Conservation (phyloP, 495 filamentous ascomycete species). For the Penicillium subrubescens region DNA sequence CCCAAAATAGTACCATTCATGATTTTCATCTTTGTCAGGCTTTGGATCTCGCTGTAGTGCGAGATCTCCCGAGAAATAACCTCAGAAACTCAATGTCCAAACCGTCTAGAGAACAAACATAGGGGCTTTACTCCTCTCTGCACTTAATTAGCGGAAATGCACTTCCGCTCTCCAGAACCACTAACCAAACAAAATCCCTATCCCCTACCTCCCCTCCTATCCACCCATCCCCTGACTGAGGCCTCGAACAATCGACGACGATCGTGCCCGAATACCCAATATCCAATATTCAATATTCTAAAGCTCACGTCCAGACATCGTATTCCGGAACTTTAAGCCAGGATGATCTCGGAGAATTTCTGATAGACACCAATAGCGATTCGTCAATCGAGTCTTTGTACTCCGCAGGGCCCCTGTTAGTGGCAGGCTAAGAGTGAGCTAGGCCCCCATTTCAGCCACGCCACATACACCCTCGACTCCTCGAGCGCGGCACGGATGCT, state of each 20-base stretch:
- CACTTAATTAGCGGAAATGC: not conserved
- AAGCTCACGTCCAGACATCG: not conserved
- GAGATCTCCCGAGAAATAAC: not conserved
- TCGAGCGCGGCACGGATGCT: slow-evolving; percentile 8
- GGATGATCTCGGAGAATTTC: slow-evolving; percentile 33
- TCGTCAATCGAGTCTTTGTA: not conserved
- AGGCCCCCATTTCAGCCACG: slow-evolving; percentile 26
- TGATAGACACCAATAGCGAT: slow-evolving; percentile 4
- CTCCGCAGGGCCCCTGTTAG: slow-evolving; percentile 8
- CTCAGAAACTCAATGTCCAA: not conserved
- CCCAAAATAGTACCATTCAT: not conserved
- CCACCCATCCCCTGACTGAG: not conserved
- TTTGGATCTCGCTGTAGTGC: not conserved
- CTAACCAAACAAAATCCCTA: not conserved
- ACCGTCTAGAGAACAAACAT: not conserved
- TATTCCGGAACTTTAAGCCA: not conserved
- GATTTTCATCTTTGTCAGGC: not conserved
- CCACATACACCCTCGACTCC: slow-evolving; percentile 10
- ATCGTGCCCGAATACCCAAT: not conserved
- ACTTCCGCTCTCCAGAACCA: not conserved
- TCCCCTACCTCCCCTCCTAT: too few relatives aligned
- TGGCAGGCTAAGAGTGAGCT: slow-evolving; percentile 12
- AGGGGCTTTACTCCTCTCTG: not conserved
- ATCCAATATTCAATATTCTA: not conserved
- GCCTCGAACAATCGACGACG: not conserved